Conservation (phyloP, 2,329 filamentous ascomycete genomes). For the Macrophomina tecta region DNA sequence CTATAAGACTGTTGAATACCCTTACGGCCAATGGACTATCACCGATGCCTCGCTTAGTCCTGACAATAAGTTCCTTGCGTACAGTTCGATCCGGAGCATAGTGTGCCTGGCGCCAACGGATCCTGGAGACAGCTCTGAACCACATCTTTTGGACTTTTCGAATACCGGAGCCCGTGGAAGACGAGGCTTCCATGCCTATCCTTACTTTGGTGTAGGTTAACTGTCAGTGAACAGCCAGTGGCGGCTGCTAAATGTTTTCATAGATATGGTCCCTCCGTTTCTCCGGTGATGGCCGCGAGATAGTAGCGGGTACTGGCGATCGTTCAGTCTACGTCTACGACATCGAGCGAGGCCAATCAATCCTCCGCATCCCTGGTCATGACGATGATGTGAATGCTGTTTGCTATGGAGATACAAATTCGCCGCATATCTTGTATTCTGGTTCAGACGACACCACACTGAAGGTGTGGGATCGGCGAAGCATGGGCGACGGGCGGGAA, state of each 20-base stretch:
- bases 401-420: constrained; percentile 87
- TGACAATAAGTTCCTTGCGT: constrained; percentile 90
- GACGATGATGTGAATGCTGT: constrained; percentile 93
- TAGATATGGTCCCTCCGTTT: constrained; percentile 90
- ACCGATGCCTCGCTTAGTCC: constrained; percentile 91
- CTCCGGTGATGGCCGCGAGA: constrained; percentile 86
- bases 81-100: constrained; percentile 83
- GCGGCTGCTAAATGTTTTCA: constrained; percentile 24
- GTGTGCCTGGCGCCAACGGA: constrained; percentile 90
- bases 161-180: constrained; percentile 50
- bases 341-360: constrained; percentile 77
- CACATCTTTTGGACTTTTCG: constrained; percentile 77
- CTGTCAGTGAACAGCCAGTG: constrained; percentile 48
- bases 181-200: constrained; percentile 41
- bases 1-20: constrained; percentile 89
- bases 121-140: constrained; percentile 79
- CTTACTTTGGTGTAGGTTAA: constrained; percentile 66
- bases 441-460: constrained; percentile 93
- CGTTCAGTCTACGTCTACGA: constrained; percentile 88
- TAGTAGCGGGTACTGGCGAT: constrained; percentile 86
- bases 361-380: constrained; percentile 80
- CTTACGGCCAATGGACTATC: constrained; percentile 91
- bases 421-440: constrained; percentile 93
- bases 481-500: constrained; percentile 65
- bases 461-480: constrained; percentile 93